phyloP scores from a whole-genome alignment of 768 basidiomycete genomes.

The Phanerochaete sordida region DNA sequence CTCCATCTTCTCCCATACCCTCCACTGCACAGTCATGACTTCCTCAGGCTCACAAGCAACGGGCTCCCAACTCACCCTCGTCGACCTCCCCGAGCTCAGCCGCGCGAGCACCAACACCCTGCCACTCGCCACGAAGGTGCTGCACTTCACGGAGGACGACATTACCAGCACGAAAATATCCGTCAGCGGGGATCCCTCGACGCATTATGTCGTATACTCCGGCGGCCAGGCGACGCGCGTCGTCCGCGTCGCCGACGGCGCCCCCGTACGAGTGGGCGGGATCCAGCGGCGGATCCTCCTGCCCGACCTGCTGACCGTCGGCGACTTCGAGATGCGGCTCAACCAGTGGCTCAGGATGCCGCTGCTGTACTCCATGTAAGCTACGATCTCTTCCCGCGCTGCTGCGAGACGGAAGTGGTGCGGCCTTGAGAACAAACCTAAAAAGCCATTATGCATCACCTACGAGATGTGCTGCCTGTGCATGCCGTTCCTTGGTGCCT shows the following conservation, averaged over 20 bases:
- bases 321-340: not conserved
- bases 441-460: no score
- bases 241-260: not conserved
- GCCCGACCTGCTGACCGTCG: not conserved
- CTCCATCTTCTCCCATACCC: no score
- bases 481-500: no score
- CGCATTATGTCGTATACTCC: not conserved
- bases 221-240: not conserved
- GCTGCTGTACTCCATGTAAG: not conserved
- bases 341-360: not conserved
- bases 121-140: not conserved
- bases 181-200: not conserved
- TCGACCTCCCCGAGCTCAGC: not conserved
- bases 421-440: no score
- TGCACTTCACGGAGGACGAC: not conserved
- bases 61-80: constrained; percentile 1
- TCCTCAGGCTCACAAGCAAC: no score
- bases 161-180: not conserved
- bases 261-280: not conserved
- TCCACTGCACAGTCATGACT: no score
- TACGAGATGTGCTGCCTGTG: no score
- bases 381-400: not conserved
- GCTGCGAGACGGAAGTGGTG: no score
- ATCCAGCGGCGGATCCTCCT: not conserved
- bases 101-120: not conserved